Evolutionary conservation across 106 monocot species (phyloP).

Genomic region (Amphibolis antarctica): DNA sequence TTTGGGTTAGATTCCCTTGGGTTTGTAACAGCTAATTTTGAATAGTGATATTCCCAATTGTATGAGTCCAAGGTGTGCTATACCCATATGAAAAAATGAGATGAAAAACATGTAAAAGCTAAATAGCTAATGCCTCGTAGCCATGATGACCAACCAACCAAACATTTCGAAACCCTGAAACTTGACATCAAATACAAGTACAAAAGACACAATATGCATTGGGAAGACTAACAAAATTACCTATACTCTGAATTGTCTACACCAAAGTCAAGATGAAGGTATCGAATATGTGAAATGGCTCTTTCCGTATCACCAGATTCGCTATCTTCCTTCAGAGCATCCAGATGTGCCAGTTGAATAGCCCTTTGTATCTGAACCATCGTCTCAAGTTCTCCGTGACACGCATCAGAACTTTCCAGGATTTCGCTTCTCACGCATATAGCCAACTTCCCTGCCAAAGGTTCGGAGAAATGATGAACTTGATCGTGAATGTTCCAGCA

Average conservation of each 20-base stretch:
- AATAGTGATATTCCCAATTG: too few species aligned
- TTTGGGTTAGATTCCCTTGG: too few species aligned
- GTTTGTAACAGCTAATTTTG: too few species aligned
- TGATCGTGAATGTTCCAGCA: conserved; percentile 51
- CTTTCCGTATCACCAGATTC: conserved; percentile 26
- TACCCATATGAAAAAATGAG: too few species aligned
- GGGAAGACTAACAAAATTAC: conserved; percentile 17
- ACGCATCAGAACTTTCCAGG: background rate
- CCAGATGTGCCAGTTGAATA: conserved; percentile 69
- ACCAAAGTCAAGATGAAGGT: conserved; percentile 52
- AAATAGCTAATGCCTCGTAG: too few species aligned
- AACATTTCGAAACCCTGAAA: background rate
- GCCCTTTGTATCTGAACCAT: conserved; percentile 25
- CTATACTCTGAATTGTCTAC: conserved; percentile 48
- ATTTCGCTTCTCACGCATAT: conserved; percentile 7
- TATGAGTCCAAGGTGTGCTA: too few species aligned
- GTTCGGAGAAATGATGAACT: conserved; percentile 9
- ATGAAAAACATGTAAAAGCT: too few species aligned
- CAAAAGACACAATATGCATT: background rate
- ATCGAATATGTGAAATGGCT: conserved; percentile 50
- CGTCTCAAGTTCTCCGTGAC: conserved; percentile 10
- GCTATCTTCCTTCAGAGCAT: conserved; percentile 32
- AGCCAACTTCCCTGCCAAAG: conserved; percentile 7
- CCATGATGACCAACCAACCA: background rate
- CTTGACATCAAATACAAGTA: background rate